Percentiles rank a stretch among this genome's conserved stretches.
These are phyloP conservation scores for Suillus occidentalis DNA, from an alignment of 768 basidiomycete species.

Conservation along the genomic window DNA sequence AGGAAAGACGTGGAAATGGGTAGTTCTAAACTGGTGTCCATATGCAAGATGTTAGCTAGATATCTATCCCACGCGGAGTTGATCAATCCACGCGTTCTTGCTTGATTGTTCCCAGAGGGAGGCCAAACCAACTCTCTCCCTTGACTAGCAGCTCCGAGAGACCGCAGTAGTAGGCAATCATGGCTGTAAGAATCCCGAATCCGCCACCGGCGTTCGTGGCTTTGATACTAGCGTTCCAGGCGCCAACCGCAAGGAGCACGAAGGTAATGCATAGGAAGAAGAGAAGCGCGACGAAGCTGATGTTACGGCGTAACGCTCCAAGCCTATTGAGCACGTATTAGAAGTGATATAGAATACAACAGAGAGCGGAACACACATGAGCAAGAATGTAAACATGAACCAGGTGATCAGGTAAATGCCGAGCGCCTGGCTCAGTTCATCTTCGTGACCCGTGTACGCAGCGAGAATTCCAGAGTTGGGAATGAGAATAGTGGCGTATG, in stretches of 20 bases:
- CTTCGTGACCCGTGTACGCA: conserved; percentile 43
- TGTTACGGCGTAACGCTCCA: conserved; percentile 49
- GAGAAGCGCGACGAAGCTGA: conserved; percentile 51
- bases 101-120: conserved; percentile 38
- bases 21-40: neutral
- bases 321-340: conserved; percentile 34
- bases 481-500: conserved; percentile 71
- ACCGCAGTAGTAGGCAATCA: conserved; percentile 48
- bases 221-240: conserved; percentile 27
- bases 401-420: conserved; percentile 77
- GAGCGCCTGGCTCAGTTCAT: conserved; percentile 55
- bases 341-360: neutral
- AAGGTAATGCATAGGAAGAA: conserved; percentile 56
- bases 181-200: conserved; percentile 45
- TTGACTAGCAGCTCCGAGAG: conserved; percentile 41
- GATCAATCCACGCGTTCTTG: conserved; percentile 8
- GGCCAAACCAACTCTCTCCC: conserved; percentile 38
- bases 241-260: conserved; percentile 42
- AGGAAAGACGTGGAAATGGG: neutral
- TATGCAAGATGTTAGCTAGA: neutral
- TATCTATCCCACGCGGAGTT: neutral
- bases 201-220: conserved; percentile 44
- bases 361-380: conserved; percentile 48
- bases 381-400: conserved; percentile 69
- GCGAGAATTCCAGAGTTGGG: conserved; percentile 63